Evolutionary conservation across 1,284 basidiomycete genomes (phyloP), one percentile per base, ranked within the genome.

Genomic region (Trametes versicolor): DNA sequence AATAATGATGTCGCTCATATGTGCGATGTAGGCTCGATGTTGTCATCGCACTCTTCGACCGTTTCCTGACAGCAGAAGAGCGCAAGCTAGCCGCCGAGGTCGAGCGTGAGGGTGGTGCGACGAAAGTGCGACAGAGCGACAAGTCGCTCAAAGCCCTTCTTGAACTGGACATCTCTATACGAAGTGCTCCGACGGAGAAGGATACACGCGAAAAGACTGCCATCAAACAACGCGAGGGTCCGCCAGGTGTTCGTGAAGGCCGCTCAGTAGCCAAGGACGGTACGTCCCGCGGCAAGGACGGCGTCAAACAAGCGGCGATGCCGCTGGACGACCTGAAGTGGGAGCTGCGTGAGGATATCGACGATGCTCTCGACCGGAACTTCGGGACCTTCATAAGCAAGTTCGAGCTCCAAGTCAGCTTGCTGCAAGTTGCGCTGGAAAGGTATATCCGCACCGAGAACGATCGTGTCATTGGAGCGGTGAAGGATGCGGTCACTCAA

Each of bases 381-480:
- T 47, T 64, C 41, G 58, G 52, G 2, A 54, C 69, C 0, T 76
- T 75, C 67, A 53, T 55, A 13, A 64, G 72, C 39, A 77, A 77
- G 59, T 75, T 76, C 45, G 72, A 74, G 41, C 49, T 75, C 4
- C 76, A 76, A 47, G 66, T 64, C 19, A 65, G 63, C 32, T 63
- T 71, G 63, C 62, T 76, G 17, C 54, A 67, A 23, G 63, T 63
- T 13, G 71, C 64, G 25, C 51, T 75, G 29, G 64, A 68, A 21
- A 37, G 53, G 17, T 69, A 69, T 6, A 68, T 72, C 27, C 51
- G 54, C 10, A 58, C 62, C 4, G 72, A 69, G 64, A 67, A 65
- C 19, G 71, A 74, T 32, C 62, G 72, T 3, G 63, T 76, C 19
- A 70, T 74, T 34, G 62, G 58, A 8, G 70, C 68, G 5, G 60